Evolutionary conservation across 345 rosid genomes (phyloP).

Genomic region (Aegle marmelos): DNA sequence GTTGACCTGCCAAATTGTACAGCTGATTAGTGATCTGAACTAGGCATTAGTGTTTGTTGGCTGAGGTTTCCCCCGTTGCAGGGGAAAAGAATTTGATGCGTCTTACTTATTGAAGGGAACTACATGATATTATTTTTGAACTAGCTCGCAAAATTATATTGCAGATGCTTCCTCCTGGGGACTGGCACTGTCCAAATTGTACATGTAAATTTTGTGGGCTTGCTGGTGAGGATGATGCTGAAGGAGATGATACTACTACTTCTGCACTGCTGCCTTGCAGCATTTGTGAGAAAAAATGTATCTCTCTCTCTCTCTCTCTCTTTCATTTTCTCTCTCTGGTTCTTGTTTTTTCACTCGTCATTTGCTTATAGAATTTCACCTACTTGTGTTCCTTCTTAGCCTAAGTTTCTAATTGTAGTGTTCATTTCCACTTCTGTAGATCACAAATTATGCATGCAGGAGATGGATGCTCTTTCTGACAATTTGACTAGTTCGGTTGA

Average conservation of each 20-base stretch:
- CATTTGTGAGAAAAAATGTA: conserved; percentile 90
- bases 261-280: conserved; percentile 39
- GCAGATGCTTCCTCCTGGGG: conserved; percentile 86
- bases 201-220: conserved; percentile 83
- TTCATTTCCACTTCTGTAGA: conserved; percentile 38
- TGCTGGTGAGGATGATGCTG: conserved; percentile 33
- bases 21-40: conserved; percentile 2
- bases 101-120: neutral
- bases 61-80: neutral
- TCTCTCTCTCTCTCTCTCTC: conserved; percentile 13
- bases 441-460: conserved; percentile 65
- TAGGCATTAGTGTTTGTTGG: neutral
- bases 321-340: conserved; percentile 11
- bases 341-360: conserved; percentile 6
- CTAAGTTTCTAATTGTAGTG: conserved; percentile 17
- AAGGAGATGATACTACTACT: conserved; percentile 30
- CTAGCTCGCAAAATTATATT: conserved; percentile 7
- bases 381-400: conserved; percentile 4
- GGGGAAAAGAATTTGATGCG: neutral
- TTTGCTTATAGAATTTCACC: neutral
- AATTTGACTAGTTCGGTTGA: conserved; percentile 33
- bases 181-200: conserved; percentile 95
- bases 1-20: neutral
- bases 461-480: conserved; percentile 36
- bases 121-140: neutral